Percentiles rank a stretch among this genome's conserved stretches.
Evolutionary conservation across 2,329 filamentous ascomycete species (phyloP).

Genomic region (Pyricularia sp.): DNA sequence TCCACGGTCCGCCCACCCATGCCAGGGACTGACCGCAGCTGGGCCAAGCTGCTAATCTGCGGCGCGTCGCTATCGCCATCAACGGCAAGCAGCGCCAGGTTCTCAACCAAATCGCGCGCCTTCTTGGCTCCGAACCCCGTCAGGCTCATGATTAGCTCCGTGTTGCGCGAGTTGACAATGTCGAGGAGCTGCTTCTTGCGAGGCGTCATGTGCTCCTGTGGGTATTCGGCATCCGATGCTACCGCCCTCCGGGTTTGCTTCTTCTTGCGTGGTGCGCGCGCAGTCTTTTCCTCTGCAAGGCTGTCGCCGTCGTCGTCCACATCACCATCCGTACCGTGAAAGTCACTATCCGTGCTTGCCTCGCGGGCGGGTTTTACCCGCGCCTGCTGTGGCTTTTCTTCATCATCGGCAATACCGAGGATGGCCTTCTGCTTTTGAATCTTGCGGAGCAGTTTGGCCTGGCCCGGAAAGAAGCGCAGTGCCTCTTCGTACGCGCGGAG

Average conservation of each 20-base stretch:
- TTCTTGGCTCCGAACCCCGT: slow-evolving; percentile 63
- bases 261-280: slow-evolving; percentile 16
- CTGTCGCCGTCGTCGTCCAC: slow-evolving; percentile 23
- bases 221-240: slow-evolving; percentile 7
- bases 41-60: slow-evolving; percentile 32
- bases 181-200: slow-evolving; percentile 49
- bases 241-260: background rate
- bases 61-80: slow-evolving; percentile 21
- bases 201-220: slow-evolving; percentile 21
- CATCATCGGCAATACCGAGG: slow-evolving; percentile 18
- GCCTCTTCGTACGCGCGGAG: slow-evolving; percentile 80
- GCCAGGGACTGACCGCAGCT: slow-evolving; percentile 41
- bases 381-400: slow-evolving; percentile 15
- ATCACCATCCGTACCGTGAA: slow-evolving; percentile 27
- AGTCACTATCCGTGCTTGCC: slow-evolving; percentile 13
- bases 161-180: slow-evolving; percentile 62
- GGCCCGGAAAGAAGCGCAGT: slow-evolving; percentile 71
- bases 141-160: slow-evolving; percentile 50
- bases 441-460: slow-evolving; percentile 62
- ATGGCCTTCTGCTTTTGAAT: slow-evolving; percentile 38
- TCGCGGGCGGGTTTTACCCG: background rate
- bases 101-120: slow-evolving; percentile 46
- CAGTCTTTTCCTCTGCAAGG: slow-evolving; percentile 9
- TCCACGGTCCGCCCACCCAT: slow-evolving; percentile 44
- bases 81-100: slow-evolving; percentile 30